Evolutionary conservation across 179 eudicot genomes (phyloP).

Genomic region (Nepenthes alata): DNA sequence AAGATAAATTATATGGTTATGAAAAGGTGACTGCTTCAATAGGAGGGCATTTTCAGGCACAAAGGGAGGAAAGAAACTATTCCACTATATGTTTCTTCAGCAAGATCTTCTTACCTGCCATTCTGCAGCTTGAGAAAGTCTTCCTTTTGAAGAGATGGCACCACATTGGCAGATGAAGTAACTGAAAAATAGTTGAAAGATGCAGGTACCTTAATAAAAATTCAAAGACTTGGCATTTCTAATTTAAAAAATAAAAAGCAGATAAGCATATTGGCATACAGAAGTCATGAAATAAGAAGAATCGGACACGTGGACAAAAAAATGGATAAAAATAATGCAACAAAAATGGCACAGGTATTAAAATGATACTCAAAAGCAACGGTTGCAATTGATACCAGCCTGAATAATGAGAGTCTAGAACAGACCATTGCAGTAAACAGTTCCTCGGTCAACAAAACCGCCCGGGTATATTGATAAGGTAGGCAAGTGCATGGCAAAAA

Average conservation of each 20-base stretch:
- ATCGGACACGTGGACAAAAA: conserved; percentile 3
- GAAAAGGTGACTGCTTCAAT: background rate
- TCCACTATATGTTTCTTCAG: too few relatives aligned
- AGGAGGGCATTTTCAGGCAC: background rate
- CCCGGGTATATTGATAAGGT: conserved; percentile 36
- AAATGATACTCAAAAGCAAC: conserved; percentile 10
- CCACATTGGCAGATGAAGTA: conserved; percentile 41
- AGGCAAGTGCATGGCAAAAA: conserved; percentile 56
- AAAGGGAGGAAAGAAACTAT: too few relatives aligned
- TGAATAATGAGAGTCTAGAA: conserved; percentile 56
- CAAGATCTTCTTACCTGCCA: conserved; percentile 54
- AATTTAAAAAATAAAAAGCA: background rate
- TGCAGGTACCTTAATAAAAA: background rate
- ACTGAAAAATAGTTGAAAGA: conserved; percentile 39
- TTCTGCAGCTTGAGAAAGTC: conserved; percentile 97
- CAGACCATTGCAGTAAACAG: conserved; percentile 89
- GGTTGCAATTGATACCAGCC: conserved; percentile 22
- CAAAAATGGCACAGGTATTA: background rate
- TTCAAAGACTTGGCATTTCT: background rate
- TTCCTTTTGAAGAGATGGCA: conserved; percentile 37
- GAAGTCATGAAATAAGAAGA: background rate
- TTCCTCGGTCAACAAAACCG: conserved; percentile 41
- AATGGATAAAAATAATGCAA: background rate
- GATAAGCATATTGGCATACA: background rate
- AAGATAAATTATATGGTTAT: background rate